Percentiles rank a stretch among this genome's conserved stretches.
Evolutionary conservation across 768 basidiomycete genomes (phyloP).

Genomic region (Termitomyces bulborhizus): DNA sequence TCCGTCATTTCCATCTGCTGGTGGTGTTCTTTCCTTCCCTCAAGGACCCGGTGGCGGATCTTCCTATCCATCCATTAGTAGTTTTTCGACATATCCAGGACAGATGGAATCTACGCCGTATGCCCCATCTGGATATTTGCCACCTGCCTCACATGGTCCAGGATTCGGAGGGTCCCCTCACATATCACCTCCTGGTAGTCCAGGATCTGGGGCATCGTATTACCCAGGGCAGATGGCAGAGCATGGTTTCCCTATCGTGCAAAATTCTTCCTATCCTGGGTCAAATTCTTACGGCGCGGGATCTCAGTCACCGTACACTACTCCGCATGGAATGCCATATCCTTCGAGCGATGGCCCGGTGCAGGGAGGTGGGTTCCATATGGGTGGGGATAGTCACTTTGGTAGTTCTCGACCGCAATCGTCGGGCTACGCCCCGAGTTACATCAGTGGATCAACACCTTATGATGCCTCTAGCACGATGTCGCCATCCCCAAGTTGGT

Average conservation of each 20-base stretch:
- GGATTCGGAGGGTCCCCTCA: slow-evolving; percentile 3
- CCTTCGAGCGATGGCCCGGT: slow-evolving; percentile 1
- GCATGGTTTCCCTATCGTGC: slow-evolving; percentile 11
- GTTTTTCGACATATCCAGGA: slow-evolving; percentile 14
- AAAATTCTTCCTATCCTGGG: slow-evolving; percentile 21
- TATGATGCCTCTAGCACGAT: slow-evolving; percentile 13
- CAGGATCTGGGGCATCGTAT: slow-evolving; percentile 10
- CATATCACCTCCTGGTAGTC: slow-evolving; percentile 11
- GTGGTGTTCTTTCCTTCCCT: slow-evolving; percentile 4
- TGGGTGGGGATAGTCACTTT: slow-evolving; percentile 16
- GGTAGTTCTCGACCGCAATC: slow-evolving; percentile 11
- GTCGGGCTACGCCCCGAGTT: slow-evolving; percentile 13
- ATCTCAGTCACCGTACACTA: slow-evolving; percentile 6
- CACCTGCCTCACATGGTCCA: slow-evolving; percentile 12
- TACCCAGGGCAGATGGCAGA: slow-evolving; percentile 8
- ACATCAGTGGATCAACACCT: slow-evolving; percentile 8
- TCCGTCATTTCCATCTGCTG: slow-evolving; percentile 17
- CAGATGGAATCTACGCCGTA: slow-evolving; percentile 10
- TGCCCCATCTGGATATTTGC: slow-evolving; percentile 7
- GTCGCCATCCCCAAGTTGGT: slow-evolving; percentile 15
- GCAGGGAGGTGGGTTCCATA: slow-evolving; percentile 15
- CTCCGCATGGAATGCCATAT: slow-evolving; percentile 5
- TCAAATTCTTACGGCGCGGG: slow-evolving; percentile 9
- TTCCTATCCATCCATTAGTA: slow-evolving; percentile 1
- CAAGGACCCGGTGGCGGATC: slow-evolving; percentile 3